Evolutionary conservation across 257 asterid species (phyloP), one percentile per base, ranked within the genome.

Genomic region (Scutellaria barbata): DNA sequence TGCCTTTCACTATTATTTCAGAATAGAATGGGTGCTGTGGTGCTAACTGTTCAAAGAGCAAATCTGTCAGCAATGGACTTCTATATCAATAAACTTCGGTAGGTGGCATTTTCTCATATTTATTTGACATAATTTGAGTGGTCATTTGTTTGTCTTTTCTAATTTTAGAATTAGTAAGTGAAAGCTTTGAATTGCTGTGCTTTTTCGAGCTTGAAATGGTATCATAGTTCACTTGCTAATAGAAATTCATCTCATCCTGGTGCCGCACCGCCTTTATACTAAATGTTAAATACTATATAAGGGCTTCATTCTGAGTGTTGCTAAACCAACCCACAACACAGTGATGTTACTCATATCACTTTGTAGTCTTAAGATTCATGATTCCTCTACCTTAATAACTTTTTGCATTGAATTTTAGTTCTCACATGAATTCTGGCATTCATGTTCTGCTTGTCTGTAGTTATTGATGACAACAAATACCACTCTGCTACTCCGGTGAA

Each of bases 21-120:
- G 97, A 84, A 69, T 55, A 74, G 73, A 82, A 85, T 94, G 99
- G 84, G 86, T 39, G 96, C 98, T 66, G 93, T 94, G 72, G 77
- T 89, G 84, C 87, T 94, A 41, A 94, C 99, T 12, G 98, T 94
- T 68, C 99, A 94, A 76, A 91, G 72, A 78, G 84, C 89, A 74
- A 94, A 94, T 72, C 46, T 10, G 30, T 61, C 17, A 13, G 99
- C 96, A n/a, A 86, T 89, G 89, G 77, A 84, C 66, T 94, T 91
- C 67, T 94, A 94, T 68, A 80, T 71, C 57, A 56, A 46, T 60
- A 91, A 87, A 77, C 95, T 89, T 53, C 63, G 92, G 96, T 88
- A 78, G 30, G 54, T 52, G 39, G 35, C 66, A 45, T 45, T 51
- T 63, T 37, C 60, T 35, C 42, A 17, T 37, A 12, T 63, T 66